Evolutionary conservation across 164 flowering plant genomes (phyloP), one percentile per base, ranked within the genome.

Genomic region (Chimonanthus salicifolius): DNA sequence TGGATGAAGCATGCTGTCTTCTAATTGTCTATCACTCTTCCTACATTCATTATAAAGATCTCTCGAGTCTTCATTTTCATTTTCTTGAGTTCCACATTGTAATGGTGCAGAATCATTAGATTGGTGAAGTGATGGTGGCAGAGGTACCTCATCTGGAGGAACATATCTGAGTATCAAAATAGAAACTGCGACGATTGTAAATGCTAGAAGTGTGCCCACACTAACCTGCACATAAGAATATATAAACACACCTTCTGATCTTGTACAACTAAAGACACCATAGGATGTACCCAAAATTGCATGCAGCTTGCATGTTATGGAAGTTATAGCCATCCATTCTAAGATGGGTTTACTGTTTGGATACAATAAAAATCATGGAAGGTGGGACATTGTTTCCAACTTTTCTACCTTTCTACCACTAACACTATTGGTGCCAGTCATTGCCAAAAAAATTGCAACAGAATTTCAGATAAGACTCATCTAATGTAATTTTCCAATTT

Each of bases 151-250:
- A 78, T 88, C 89, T 50, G 99, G 98, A 58, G 99, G 97, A 70
- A 96, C 89, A 74, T 94, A 96, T 86, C 98, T 85, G 47, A 96
- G 87, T 67, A 95, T 88, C 82, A 95, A 79, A 5, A 95, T 91
- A 13, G 92, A 95, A 69, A 94, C 77, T 58, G 99, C 97, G 68
- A 94, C 99, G 85, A 87, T 88, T 48, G 97, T 94, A 82, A 95
- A 94, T 9, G 98, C 98, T 65, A 94, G 88, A 77, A 95, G 98
- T 5, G 98, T 95, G 68, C 99, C 99, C 78, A 95, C 97, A 75
- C 99, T 85, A 67, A 85, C 87, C 87, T 85, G 84, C 79, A 77
- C 47, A 74, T 70, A 71, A 18, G 44, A 47, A 16, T 5, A 63
- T 8, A 16, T 3, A 63, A 63, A 63, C 44, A n/a, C 43, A 18